These are phyloP conservation scores for Epithemia pelagica DNA, from an alignment of 108 stramenopile genomes.

Conservation along the genomic window DNA sequence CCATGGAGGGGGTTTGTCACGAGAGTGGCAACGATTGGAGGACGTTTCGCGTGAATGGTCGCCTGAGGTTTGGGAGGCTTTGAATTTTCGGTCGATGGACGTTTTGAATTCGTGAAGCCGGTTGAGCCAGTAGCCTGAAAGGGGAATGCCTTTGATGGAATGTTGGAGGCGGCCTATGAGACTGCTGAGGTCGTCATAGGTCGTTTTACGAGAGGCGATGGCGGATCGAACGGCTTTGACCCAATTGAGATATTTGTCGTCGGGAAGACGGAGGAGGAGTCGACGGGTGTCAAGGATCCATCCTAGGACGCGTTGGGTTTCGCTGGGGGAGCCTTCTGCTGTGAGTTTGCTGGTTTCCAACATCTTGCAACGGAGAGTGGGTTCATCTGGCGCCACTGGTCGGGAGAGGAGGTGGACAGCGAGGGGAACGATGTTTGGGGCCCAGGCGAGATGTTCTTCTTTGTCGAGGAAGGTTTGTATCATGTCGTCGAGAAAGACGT, in stretches of 20 bases:
- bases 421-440: not conserved
- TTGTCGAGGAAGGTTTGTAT: not conserved
- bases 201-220: not conserved
- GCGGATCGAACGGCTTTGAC: not conserved
- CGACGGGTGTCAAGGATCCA: not conserved
- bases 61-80: not conserved
- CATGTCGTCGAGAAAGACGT: not conserved
- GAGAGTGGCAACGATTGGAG: not conserved
- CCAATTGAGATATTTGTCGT: not conserved
- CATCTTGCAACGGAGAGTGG: not conserved
- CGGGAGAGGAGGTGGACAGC: not conserved
- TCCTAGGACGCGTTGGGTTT: not conserved
- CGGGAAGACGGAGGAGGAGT: not conserved
- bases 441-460: not conserved
- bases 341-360: not conserved
- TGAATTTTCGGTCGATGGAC: not conserved
- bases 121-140: not conserved
- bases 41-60: not conserved
- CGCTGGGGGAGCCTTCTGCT: not conserved
- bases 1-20: not conserved
- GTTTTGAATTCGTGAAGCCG: not conserved
- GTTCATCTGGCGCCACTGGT: not conserved
- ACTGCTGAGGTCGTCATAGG: not conserved
- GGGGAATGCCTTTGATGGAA: not conserved
- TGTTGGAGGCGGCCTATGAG: not conserved